Evolutionary conservation across 805 yeast genomes (phyloP), one percentile per base, ranked within the genome.

Genomic region (Teunomyces atbi): DNA sequence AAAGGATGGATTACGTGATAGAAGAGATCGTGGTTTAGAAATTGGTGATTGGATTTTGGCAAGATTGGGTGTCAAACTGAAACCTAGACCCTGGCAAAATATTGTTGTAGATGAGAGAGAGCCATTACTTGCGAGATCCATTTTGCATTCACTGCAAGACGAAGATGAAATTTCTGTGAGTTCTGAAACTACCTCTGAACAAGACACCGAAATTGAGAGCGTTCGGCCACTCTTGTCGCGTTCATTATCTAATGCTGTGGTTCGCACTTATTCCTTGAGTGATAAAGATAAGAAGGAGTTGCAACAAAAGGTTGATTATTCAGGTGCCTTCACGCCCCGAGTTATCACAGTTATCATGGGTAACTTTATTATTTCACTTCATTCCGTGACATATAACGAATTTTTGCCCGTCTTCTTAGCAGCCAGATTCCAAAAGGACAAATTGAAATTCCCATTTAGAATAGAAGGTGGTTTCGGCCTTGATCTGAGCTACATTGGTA

Each of bases 321-420:
- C 51, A 2, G 44, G 41, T n/a, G 59, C 59, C 4, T 66, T 64
- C 46, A 63, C 73, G 2, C 58, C 65, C 1, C 60, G 54, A 5
- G 74, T 69, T 3, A 51, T 66, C 18, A 50, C 61, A 6, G 71
- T 64, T 5, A 59, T 69, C 8, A 32, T 57, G 8, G 68, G 67
- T n/a, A 66, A 66, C 47, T 64, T 68, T 46, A 56, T 69, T 21
- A 51, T 68, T 18, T 58, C 72, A 1, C 58, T 68, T 32, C 73
- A 69, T 51, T 51, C 54, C 19, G 55, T 66, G 18, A 56, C 66
- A 6, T 69, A 64, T 53, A 57, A 50, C 44, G 74, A 69, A 48
- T 69, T 69, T 45, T 53, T 69, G 29, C 74, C 74, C 1, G 68
- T 69, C 13, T 64, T 67, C 41, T 52, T 69, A 16, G 74, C 73